Evolutionary conservation across 2,329 filamentous ascomycete genomes (phyloP).

Genomic region (Cladosporium phlei): DNA sequence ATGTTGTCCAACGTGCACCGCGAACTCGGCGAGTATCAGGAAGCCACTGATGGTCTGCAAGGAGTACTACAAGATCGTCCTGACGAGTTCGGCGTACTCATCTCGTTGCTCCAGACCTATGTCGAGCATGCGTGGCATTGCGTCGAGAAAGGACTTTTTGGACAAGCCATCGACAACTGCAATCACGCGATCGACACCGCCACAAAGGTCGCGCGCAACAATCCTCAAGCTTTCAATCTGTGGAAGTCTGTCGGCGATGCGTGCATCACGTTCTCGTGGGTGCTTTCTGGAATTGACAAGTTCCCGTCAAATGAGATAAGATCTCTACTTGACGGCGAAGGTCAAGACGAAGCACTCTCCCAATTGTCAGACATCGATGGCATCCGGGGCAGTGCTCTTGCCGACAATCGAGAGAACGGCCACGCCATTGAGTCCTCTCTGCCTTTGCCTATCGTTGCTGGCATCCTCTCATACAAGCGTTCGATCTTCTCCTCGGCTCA

Average conservation of each 20-base stretch:
- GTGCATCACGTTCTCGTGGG: conserved; percentile 74
- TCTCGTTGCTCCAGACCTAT: conserved; percentile 82
- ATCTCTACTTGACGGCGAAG: conserved; percentile 53
- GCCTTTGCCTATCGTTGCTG: conserved; percentile 54
- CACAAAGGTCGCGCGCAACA: conserved; percentile 53
- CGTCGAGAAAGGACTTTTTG: conserved; percentile 79
- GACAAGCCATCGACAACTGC: conserved; percentile 70
- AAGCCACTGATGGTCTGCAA: conserved; percentile 72
- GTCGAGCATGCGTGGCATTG: conserved; percentile 75
- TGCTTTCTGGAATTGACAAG: conserved; percentile 61
- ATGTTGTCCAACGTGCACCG: conserved; percentile 94
- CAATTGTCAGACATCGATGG: conserved; percentile 55
- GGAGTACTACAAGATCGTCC: conserved; percentile 64
- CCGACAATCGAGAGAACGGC: not conserved
- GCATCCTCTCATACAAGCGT: conserved; percentile 79
- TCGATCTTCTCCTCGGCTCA: conserved; percentile 69
- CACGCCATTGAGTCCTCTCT: conserved; percentile 26
- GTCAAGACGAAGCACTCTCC: conserved; percentile 54
- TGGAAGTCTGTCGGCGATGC: conserved; percentile 93
- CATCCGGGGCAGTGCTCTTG: not conserved
- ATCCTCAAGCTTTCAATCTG: conserved; percentile 76
- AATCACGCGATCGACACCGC: conserved; percentile 65
- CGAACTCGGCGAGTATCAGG: conserved; percentile 84
- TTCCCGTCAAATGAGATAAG: conserved; percentile 59
- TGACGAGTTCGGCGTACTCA: conserved; percentile 76